These are phyloP conservation scores for Ambrosia hybrid DNA, from an alignment of 140 eudicot species.

Conservation along the genomic window DNA sequence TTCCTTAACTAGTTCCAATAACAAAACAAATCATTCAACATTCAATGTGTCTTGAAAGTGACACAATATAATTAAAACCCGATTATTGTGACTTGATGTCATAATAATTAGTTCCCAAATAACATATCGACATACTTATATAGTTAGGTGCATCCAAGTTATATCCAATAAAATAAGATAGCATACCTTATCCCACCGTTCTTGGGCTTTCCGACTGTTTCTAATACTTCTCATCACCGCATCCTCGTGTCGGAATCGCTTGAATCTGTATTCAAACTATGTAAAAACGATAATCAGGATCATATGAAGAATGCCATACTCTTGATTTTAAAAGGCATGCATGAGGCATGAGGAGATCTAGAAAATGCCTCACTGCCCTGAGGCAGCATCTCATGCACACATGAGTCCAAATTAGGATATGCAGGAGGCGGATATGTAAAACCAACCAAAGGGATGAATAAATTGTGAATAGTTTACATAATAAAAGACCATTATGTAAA, in stretches of 20 bases:
- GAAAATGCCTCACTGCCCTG: too few relatives aligned
- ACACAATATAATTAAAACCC: neutral
- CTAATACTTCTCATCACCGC: slow-evolving; percentile 59
- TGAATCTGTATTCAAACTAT: slow-evolving; percentile 76
- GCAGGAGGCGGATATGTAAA: too few relatives aligned
- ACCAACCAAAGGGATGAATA: too few relatives aligned
- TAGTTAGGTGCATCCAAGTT: neutral
- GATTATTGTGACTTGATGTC: neutral
- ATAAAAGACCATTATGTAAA: too few relatives aligned
- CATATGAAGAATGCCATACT: neutral
- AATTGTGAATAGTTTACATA: too few relatives aligned
- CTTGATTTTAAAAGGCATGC: too few relatives aligned
- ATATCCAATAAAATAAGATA: neutral
- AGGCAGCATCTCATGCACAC: too few relatives aligned
- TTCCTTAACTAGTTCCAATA: slow-evolving; percentile 57
- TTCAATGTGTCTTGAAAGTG: neutral
- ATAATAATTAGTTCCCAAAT: neutral
- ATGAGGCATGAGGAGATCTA: too few relatives aligned
- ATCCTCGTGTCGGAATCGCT: slow-evolving; percentile 78
- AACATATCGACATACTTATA: neutral
- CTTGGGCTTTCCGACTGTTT: slow-evolving; percentile 68
- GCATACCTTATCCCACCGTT: slow-evolving; percentile 70
- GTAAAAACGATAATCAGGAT: neutral
- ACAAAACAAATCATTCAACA: neutral
- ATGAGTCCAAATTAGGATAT: too few relatives aligned